A percentile compares a stretch with the other conserved stretches of the same genome.
These are phyloP conservation scores for Lentinula raphanica DNA, from an alignment of 768 basidiomycete species.

Conservation along the genomic window DNA sequence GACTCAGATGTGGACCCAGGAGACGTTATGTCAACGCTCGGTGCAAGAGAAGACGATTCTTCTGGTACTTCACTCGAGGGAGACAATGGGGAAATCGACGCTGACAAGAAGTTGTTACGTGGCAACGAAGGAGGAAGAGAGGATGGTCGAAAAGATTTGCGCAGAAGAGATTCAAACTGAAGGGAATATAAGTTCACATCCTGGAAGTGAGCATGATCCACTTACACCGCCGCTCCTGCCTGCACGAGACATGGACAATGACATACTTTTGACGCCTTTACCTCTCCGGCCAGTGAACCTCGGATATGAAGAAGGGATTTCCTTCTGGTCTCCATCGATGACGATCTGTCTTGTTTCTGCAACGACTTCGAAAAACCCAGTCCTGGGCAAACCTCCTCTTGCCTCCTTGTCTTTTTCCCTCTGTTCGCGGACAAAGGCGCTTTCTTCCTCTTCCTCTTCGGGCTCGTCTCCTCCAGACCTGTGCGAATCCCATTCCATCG, in stretches of 20 bases:
- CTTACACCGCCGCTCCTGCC: neutral
- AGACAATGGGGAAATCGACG: neutral
- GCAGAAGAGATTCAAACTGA: neutral
- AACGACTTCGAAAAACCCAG: constrained; percentile 35
- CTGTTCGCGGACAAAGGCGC: constrained; percentile 16
- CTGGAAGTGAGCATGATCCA: neutral
- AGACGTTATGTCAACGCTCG: constrained; percentile 1
- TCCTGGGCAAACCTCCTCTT: constrained; percentile 6
- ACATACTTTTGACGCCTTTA: constrained; percentile 3
- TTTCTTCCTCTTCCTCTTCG: constrained; percentile 22
- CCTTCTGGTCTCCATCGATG: constrained; percentile 39
- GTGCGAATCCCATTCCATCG: constrained; percentile 39
- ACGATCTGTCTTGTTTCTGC: constrained; percentile 35
- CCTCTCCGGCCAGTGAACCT: constrained; percentile 1
- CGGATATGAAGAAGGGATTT: constrained; percentile 49
- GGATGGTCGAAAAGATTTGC: neutral
- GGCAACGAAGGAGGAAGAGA: constrained; percentile 7
- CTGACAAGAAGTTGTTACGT: neutral
- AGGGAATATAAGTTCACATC: neutral
- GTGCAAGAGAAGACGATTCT: neutral
- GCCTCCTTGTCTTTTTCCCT: constrained; percentile 22
- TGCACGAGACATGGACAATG: neutral
- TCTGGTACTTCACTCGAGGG: neutral
- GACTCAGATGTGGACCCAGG: neutral
- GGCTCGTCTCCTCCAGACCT: constrained; percentile 38